Conservation (phyloP, 139 green algal species). For the Raphidocelis subcapitata region DNA sequence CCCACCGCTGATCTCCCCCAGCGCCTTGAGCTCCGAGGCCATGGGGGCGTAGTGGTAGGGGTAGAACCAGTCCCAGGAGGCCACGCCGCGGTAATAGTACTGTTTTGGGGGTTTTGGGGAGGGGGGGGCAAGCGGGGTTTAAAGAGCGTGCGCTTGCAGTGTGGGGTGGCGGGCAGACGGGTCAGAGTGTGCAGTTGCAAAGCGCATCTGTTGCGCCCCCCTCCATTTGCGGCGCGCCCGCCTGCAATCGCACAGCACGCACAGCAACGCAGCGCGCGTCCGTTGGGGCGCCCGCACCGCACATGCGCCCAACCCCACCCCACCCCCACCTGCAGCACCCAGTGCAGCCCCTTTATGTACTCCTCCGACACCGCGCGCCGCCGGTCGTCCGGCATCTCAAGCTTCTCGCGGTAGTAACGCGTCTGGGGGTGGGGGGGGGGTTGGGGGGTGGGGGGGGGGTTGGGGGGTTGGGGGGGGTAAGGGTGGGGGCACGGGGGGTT, state of each 20-base stretch:
- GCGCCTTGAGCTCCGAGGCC: slow-evolving; percentile 60
- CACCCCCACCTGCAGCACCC: slow-evolving; percentile 83
- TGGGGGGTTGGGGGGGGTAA: too few species aligned
- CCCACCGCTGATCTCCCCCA: slow-evolving; percentile 21
- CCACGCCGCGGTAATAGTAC: slow-evolving; percentile 27
- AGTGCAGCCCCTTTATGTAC: slow-evolving; percentile 87
- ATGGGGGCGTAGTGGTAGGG: slow-evolving; percentile 92
- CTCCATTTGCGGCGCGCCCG: too few species aligned
- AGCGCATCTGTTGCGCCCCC: too few species aligned
- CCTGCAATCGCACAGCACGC: too few species aligned
- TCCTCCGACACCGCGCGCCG: slow-evolving; percentile 32
- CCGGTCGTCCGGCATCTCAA: slow-evolving; percentile 42
- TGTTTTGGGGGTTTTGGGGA: too few species aligned
- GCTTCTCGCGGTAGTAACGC: slow-evolving; percentile 88
- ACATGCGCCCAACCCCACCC: slow-evolving; percentile 20
- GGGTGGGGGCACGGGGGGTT: too few species aligned
- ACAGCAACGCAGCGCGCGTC: not conserved
- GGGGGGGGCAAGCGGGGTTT: not conserved
- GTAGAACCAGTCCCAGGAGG: slow-evolving; percentile 73
- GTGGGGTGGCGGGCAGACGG: too few species aligned
- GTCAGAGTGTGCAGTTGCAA: too few species aligned
- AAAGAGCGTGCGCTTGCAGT: too few species aligned
- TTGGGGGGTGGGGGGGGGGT: too few species aligned
- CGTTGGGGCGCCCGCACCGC: too few species aligned
- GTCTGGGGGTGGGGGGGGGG: too few species aligned